A percentile compares a stretch with the other conserved stretches of the same genome.
phyloP scores from a whole-genome alignment of 768 basidiomycete species.

The Grammothele lineata region DNA sequence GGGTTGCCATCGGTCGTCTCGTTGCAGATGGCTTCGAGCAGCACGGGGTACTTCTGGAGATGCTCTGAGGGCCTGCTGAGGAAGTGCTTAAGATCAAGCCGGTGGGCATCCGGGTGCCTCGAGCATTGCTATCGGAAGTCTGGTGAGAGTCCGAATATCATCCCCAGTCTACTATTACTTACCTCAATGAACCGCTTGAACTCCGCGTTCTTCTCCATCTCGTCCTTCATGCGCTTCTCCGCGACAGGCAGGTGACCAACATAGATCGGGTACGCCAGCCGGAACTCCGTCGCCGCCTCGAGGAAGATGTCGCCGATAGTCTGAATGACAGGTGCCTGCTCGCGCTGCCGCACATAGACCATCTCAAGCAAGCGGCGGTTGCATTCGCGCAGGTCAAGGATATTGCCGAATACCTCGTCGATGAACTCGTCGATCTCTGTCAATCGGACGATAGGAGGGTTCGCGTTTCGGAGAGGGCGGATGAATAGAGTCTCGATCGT shows the following conservation, averaged over 20 bases:
- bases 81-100: constrained; percentile 75
- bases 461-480: constrained; percentile 45
- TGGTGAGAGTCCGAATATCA: neutral
- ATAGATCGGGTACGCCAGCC: constrained; percentile 81
- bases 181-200: constrained; percentile 88
- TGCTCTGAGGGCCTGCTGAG: constrained; percentile 78
- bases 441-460: constrained; percentile 51
- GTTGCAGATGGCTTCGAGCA: constrained; percentile 80
- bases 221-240: constrained; percentile 84
- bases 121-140: constrained; percentile 40
- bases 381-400: constrained; percentile 81
- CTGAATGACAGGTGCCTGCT: constrained; percentile 79
- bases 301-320: constrained; percentile 88
- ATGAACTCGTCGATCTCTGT: constrained; percentile 76
- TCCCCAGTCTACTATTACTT: too few species aligned
- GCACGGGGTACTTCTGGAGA: constrained; percentile 77
- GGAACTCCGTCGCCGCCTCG: constrained; percentile 82
- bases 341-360: constrained; percentile 79
- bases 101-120: constrained; percentile 49
- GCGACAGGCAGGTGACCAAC: constrained; percentile 81
- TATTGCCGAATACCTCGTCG: constrained; percentile 86
- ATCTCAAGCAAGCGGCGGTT: constrained; percentile 81
- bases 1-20: constrained; percentile 80
- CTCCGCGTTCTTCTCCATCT: constrained; percentile 73
- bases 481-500: constrained; percentile 70